Evolutionary conservation across 2,329 filamentous ascomycete genomes (phyloP), one percentile per base, ranked within the genome.

Genomic region (Tolypocladium capitatum): DNA sequence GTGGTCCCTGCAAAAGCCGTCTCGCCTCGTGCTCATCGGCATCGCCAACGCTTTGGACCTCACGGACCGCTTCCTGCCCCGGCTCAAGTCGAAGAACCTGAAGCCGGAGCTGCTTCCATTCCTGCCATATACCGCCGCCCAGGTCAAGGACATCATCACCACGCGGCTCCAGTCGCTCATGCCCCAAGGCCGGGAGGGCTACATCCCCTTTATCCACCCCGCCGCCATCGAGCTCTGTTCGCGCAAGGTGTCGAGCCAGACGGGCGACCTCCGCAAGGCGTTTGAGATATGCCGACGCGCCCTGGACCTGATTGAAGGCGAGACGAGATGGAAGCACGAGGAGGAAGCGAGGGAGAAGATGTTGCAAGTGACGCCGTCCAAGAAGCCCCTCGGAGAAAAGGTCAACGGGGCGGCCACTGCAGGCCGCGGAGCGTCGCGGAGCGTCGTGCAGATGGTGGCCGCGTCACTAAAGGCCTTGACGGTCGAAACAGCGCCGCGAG

Each of bases 41-140:
- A 95, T 98, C 59, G 92, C 92, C 56, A 98, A 98, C 60, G 92
- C 92, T 4, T 74, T 98, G 47, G 92, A 98, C 62, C 72, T 98
- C 48, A 98, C 92, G 0, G 92, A 97, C 62, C 86, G 92, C 10
- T 95, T 96, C 57, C 75, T 98, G 20, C 92, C 92, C 45, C 84
- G 91, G 46, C 78, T 98, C 52, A 97, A 97, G 70, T 82, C 89
- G 20, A 86, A 89, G 58, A 94, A 94, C 57, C 72, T 98, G 53
- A 94, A 90, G 68, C 92, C 92, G 2, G 81, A 86, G 43, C 76
- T 97, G 3, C 77, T 98, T 2, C 86, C 91, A 0, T 97, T 98
- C 62, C 75, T 96, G 53, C 92, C 92, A 1, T 98, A 98, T 67
- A 90, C 83, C 2, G 87, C 88, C 5, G 66, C 76, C 6, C 91